Conservation (phyloP, 2,329 filamentous ascomycete genomes). For the Blastomyces silverae region DNA sequence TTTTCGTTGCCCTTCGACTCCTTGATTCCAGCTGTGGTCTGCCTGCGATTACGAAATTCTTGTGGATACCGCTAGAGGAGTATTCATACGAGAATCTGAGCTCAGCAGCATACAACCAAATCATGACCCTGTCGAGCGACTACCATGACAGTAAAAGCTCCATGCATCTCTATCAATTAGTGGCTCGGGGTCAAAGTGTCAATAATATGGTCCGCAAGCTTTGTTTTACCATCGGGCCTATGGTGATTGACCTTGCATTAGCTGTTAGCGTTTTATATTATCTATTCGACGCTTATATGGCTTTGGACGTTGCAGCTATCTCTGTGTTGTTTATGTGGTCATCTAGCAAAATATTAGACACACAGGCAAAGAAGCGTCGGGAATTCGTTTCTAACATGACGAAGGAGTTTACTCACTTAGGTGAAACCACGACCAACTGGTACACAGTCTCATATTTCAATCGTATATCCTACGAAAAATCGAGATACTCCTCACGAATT, state of each 20-base stretch:
- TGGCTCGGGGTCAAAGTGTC: slow-evolving; percentile 57
- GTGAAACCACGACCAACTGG: slow-evolving; percentile 56
- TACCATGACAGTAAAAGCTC: slow-evolving; percentile 62
- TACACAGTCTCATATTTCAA: slow-evolving; percentile 55
- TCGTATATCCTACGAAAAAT: slow-evolving; percentile 48
- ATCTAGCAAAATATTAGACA: slow-evolving; percentile 36
- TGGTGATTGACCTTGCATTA: slow-evolving; percentile 55
- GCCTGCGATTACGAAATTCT: slow-evolving; percentile 44
- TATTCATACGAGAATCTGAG: slow-evolving; percentile 54
- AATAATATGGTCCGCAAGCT: slow-evolving; percentile 54
- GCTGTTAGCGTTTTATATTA: slow-evolving; percentile 56
- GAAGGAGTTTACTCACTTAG: slow-evolving; percentile 49
- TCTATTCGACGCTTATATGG: slow-evolving; percentile 58
- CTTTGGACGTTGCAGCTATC: slow-evolving; percentile 44
- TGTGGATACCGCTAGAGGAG: slow-evolving; percentile 52
- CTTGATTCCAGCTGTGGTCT: slow-evolving; percentile 49
- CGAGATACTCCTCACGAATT: slow-evolving; percentile 42
- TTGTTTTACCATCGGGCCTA: slow-evolving; percentile 55
- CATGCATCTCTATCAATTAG: slow-evolving; percentile 57
- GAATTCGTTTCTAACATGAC: slow-evolving; percentile 39
- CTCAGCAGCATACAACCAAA: slow-evolving; percentile 57
- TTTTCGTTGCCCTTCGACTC: slow-evolving; percentile 48
- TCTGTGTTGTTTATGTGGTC: slow-evolving; percentile 49
- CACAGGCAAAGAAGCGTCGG: slow-evolving; percentile 38
- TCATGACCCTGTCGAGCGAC: slow-evolving; percentile 63